Conservation (phyloP, 768 basidiomycete genomes). For the Lactarius sanguifluus region DNA sequence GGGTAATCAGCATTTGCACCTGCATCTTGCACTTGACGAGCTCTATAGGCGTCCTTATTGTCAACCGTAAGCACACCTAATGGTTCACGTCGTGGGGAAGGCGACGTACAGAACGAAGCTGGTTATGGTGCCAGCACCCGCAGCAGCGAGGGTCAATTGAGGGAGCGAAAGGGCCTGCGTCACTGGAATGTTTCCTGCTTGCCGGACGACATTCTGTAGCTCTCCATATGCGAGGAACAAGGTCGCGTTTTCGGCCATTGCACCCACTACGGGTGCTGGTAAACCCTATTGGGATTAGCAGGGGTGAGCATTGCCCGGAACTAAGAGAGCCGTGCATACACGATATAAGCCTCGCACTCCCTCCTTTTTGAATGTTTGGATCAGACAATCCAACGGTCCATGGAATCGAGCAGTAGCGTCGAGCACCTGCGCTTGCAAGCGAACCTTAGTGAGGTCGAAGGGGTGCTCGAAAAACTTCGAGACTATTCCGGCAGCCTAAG, state of each 20-base stretch:
- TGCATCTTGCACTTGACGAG: slow-evolving; percentile 98
- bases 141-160: slow-evolving; percentile 78
- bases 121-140: slow-evolving; percentile 81
- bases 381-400: slow-evolving; percentile 86
- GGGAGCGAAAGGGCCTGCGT: slow-evolving; percentile 53
- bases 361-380: slow-evolving; percentile 76
- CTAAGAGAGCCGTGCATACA: slow-evolving; percentile 45
- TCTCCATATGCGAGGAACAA: slow-evolving; percentile 87
- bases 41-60: slow-evolving; percentile 81
- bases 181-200: slow-evolving; percentile 37
- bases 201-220: slow-evolving; percentile 61
- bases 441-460: slow-evolving; percentile 92
- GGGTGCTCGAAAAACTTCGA: slow-evolving; percentile 93
- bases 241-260: slow-evolving; percentile 89
- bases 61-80: slow-evolving; percentile 10
- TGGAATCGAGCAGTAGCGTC: slow-evolving; percentile 68
- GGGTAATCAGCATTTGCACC: slow-evolving; percentile 75
- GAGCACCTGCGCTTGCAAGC: slow-evolving; percentile 88
- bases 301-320: background rate
- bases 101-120: slow-evolving; percentile 80
- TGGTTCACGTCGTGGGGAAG: background rate
- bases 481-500: slow-evolving; percentile 78
- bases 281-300: slow-evolving; percentile 53
- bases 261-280: slow-evolving; percentile 86
- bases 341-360: slow-evolving; percentile 85